Conservation (phyloP, 1,139 yeast species). For the Debaryomyces sp. region DNA sequence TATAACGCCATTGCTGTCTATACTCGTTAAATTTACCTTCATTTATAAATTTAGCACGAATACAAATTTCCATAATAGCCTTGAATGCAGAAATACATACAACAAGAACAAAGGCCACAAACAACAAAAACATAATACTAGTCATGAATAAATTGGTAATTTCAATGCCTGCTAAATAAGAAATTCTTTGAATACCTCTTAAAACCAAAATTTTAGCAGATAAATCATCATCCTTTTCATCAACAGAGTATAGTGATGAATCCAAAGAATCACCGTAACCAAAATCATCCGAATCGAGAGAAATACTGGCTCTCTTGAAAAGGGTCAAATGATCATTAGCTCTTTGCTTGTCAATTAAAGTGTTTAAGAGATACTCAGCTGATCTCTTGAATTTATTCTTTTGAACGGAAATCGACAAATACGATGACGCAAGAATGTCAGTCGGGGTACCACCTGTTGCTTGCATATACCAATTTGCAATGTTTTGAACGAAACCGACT, state of each 20-base stretch:
- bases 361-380: constrained; percentile 21
- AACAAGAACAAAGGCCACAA: constrained; percentile 74
- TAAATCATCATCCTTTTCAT: constrained; percentile 61
- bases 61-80: constrained; percentile 70
- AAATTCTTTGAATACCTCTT: constrained; percentile 91
- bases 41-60: constrained; percentile 61
- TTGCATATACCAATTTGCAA: constrained; percentile 93
- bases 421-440: constrained; percentile 59
- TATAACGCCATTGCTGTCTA: constrained; percentile 76
- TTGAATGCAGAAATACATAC: constrained; percentile 69
- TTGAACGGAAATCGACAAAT: constrained; percentile 78
- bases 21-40: constrained; percentile 73
- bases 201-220: constrained; percentile 72
- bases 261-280: constrained; percentile 54
- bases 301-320: constrained; percentile 33
- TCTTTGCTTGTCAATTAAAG: constrained; percentile 20
- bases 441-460: constrained; percentile 93
- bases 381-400: constrained; percentile 41
- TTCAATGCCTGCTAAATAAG: constrained; percentile 83
- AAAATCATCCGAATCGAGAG: constrained; percentile 42
- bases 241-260: constrained; percentile 62
- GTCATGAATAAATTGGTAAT: constrained; percentile 85
- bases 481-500: constrained; percentile 78
- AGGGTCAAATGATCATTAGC: constrained; percentile 23
- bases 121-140: constrained; percentile 78